phyloP scores from a whole-genome alignment of 2,329 filamentous ascomycete species.

The Aspergillus sp. region DNA sequence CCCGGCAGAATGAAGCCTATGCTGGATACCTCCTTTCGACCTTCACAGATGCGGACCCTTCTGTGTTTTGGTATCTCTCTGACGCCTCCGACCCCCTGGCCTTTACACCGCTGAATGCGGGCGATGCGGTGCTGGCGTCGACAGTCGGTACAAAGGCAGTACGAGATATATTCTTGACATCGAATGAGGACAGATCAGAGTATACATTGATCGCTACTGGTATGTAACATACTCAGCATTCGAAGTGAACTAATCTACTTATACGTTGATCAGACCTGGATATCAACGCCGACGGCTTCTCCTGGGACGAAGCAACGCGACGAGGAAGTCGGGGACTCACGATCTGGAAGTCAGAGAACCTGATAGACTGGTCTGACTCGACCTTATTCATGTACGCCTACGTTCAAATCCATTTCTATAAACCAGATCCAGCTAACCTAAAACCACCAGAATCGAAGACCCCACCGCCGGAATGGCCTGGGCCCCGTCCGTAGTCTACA shows the following conservation, averaged over 20 bases:
- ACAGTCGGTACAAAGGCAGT: not conserved
- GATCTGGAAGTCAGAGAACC: not conserved
- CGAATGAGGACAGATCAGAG: not conserved
- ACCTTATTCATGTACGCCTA: not conserved
- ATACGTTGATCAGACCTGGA: not conserved
- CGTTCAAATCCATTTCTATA: not conserved
- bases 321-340: not conserved
- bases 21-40: slow-evolving; percentile 8
- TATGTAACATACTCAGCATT: not conserved
- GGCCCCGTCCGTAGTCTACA: slow-evolving; percentile 6
- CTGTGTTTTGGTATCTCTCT: slow-evolving; percentile 6
- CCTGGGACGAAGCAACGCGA: slow-evolving; percentile 6
- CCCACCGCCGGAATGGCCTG: slow-evolving; percentile 6
- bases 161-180: slow-evolving; percentile 3
- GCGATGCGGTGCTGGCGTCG: not conserved
- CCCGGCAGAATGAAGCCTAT: not conserved
- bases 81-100: not conserved
- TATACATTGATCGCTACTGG: slow-evolving; percentile 4
- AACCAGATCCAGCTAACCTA: not conserved
- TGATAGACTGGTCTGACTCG: slow-evolving; percentile 6
- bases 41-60: slow-evolving; percentile 1
- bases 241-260: not conserved
- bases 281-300: slow-evolving; percentile 7
- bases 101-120: slow-evolving; percentile 3
- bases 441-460: slow-evolving; percentile 8